Conservation (phyloP, 2,329 filamentous ascomycete genomes). For the Fonsecaea monophora region DNA sequence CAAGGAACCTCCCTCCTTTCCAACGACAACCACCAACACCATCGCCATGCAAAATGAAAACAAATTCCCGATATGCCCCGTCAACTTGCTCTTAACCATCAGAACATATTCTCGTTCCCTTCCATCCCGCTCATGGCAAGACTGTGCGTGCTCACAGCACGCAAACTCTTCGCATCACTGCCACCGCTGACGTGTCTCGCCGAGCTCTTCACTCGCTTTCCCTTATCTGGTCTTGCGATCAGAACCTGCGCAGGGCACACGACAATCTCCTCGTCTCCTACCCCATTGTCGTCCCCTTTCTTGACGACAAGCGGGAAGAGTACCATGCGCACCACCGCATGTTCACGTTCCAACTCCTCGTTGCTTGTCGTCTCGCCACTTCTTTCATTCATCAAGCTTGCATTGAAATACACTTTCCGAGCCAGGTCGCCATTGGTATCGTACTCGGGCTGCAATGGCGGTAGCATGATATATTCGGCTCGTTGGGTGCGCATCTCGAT, state of each 20-base stretch:
- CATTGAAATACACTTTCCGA: slow-evolving; percentile 89
- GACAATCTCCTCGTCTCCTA: slow-evolving; percentile 92
- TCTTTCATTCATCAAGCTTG: slow-evolving; percentile 91
- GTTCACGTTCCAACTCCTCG: slow-evolving; percentile 77
- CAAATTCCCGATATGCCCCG: not conserved
- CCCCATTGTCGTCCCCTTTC: slow-evolving; percentile 86
- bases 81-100: slow-evolving; percentile 1
- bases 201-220: slow-evolving; percentile 48
- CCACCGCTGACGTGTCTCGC: slow-evolving; percentile 49
- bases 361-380: slow-evolving; percentile 74
- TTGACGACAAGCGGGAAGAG: slow-evolving; percentile 97
- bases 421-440: slow-evolving; percentile 89
- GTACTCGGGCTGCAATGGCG: slow-evolving; percentile 91
- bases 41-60: slow-evolving; percentile 9
- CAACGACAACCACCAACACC: slow-evolving; percentile 4
- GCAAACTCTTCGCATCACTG: slow-evolving; percentile 53
- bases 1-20: not conserved
- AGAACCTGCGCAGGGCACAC: slow-evolving; percentile 95
- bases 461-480: slow-evolving; percentile 98
- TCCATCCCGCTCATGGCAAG: slow-evolving; percentile 53
- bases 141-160: slow-evolving; percentile 51
- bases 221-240: slow-evolving; percentile 63
- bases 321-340: slow-evolving; percentile 84
- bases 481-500: slow-evolving; percentile 97
- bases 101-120: slow-evolving; percentile 33